Evolutionary conservation across 2,329 filamentous ascomycete species (phyloP).

Genomic region (Neofusicoccum cordaticola): DNA sequence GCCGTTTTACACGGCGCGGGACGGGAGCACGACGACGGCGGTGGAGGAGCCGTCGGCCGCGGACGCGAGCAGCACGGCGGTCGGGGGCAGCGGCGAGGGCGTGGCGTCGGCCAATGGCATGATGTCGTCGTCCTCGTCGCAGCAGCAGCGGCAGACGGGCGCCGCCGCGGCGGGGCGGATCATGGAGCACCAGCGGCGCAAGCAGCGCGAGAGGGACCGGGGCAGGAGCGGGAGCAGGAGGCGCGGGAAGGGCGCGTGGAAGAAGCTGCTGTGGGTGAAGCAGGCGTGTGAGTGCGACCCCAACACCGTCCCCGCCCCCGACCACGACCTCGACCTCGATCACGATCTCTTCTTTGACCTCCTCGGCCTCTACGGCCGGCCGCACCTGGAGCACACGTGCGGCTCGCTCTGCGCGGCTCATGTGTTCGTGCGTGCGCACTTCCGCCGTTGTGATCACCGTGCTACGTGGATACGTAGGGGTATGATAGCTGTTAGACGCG

Average conservation of each 20-base stretch:
- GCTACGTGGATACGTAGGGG: too few relatives aligned
- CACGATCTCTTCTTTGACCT: too few relatives aligned
- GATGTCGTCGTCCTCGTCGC: background rate
- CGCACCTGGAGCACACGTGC: background rate
- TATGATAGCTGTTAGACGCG: too few relatives aligned
- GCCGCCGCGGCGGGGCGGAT: constrained; percentile 26
- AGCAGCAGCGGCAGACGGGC: constrained; percentile 20
- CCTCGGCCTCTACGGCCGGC: too few relatives aligned
- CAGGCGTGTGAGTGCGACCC: constrained; percentile 68
- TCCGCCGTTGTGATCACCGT: too few relatives aligned
- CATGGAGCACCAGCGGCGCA: constrained; percentile 35
- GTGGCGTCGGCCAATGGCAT: background rate
- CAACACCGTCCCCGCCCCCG: too few relatives aligned
- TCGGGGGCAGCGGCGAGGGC: too few relatives aligned
- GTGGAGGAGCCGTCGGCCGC: too few relatives aligned
- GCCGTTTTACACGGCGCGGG: background rate
- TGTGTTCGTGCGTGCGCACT: background rate
- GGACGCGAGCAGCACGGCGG: too few relatives aligned
- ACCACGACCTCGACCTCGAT: too few relatives aligned
- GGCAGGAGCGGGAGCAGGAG: constrained; percentile 64
- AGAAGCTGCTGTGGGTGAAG: constrained; percentile 97
- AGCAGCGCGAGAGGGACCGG: constrained; percentile 46
- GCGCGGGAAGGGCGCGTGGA: constrained; percentile 71
- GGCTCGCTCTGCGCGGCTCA: background rate
- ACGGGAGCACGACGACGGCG: too few relatives aligned